Percentiles rank a stretch among this genome's conserved stretches.
Conservation (phyloP, 148 eudicot genomes). For the Chenopodium quinoa region DNA sequence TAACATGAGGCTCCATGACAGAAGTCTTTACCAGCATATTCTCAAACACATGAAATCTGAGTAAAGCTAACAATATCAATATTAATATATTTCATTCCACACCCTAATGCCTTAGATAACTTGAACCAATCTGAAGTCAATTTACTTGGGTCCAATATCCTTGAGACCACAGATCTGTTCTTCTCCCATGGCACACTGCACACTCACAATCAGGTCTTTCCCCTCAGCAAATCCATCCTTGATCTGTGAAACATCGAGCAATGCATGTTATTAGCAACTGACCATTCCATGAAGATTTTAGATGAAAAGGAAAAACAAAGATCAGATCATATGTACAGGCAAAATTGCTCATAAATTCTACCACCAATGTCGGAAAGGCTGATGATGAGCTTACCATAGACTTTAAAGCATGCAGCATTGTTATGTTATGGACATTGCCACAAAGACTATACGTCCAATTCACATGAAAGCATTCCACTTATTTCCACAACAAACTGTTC, state of each 20-base stretch:
- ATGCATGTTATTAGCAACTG: neutral
- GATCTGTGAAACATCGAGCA: slow-evolving; percentile 38
- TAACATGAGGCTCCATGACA: neutral
- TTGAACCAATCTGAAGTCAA: neutral
- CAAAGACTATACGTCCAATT: neutral
- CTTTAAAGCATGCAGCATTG: neutral
- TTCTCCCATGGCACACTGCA: slow-evolving; percentile 74
- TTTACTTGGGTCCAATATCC: slow-evolving; percentile 56
- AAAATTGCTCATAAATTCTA: neutral
- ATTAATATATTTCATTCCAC: neutral
- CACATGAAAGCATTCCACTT: neutral
- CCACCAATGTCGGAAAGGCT: neutral
- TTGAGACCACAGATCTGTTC: slow-evolving; percentile 74
- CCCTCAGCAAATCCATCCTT: slow-evolving; percentile 63
- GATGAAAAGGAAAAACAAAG: neutral
- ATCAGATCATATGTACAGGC: neutral
- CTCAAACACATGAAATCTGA: neutral
- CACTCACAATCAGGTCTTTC: slow-evolving; percentile 60
- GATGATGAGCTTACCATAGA: neutral
- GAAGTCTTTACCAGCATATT: neutral
- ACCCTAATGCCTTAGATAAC: neutral
- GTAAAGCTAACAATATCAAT: neutral
- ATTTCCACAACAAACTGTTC: too few relatives aligned
- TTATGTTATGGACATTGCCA: neutral
- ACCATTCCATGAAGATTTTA: neutral